A percentile compares a stretch with the other conserved stretches of the same genome.
These are phyloP conservation scores for Leccinum subtestaceum DNA, from an alignment of 768 basidiomycete genomes.

Conservation along the genomic window DNA sequence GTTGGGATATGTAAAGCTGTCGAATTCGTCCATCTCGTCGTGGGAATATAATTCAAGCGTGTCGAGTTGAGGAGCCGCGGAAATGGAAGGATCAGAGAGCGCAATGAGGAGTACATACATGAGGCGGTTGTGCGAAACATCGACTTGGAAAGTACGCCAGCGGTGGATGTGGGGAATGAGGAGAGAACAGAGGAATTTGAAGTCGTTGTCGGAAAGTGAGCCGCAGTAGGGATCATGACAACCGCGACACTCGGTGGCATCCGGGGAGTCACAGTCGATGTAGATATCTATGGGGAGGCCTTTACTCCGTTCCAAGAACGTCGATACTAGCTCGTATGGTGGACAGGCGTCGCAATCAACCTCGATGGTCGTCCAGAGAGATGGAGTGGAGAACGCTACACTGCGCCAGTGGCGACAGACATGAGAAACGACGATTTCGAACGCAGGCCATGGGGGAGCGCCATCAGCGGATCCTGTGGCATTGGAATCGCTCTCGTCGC, in stretches of 20 bases:
- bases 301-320: conserved; percentile 54
- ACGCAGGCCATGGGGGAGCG: conserved; percentile 26
- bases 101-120: conserved; percentile 43
- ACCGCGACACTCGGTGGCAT: conserved; percentile 9
- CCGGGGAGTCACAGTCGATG: conserved; percentile 42
- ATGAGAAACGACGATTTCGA: conserved; percentile 58
- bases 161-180: conserved; percentile 52
- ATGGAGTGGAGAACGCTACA: conserved; percentile 48
- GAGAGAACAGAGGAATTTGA: conserved; percentile 30
- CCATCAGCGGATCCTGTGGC: conserved; percentile 3
- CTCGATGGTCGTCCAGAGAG: conserved; percentile 52
- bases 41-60: conserved; percentile 54
- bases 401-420: conserved; percentile 61
- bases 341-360: conserved; percentile 27
- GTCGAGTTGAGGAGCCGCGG: conserved; percentile 53
- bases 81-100: conserved; percentile 37
- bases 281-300: conserved; percentile 51
- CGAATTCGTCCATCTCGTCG: conserved; percentile 42
- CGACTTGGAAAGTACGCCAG: conserved; percentile 52
- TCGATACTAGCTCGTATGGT: conserved; percentile 42
- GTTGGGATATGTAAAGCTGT: conserved; percentile 19
- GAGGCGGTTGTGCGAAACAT: conserved; percentile 45
- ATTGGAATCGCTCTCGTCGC: conserved; percentile 6
- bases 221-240: conserved; percentile 25
- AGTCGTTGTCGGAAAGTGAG: conserved; percentile 21